Percentiles rank a stretch among this genome's conserved stretches.
phyloP scores from a whole-genome alignment of 2,329 filamentous ascomycete species.

The Aphanoascus verrucosus region DNA sequence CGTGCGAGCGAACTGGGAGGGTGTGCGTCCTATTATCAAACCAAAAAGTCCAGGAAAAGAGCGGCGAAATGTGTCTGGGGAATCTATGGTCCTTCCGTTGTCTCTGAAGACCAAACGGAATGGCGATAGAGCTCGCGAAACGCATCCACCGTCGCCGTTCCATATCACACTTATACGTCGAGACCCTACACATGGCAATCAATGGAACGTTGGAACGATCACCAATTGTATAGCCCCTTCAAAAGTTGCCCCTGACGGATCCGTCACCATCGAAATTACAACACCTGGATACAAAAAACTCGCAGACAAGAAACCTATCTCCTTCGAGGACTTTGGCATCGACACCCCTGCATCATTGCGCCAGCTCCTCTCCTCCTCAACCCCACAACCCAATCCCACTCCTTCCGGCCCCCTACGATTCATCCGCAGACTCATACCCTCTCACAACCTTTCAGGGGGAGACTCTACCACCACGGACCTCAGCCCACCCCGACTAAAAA shows the following conservation, averaged over 20 bases:
- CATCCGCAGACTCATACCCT: constrained; percentile 15
- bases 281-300: constrained; percentile 53
- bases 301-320: constrained; percentile 31
- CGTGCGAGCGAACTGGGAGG: constrained; percentile 9
- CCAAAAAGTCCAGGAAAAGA: neutral
- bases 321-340: constrained; percentile 24
- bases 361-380: neutral
- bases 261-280: constrained; percentile 45
- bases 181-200: constrained; percentile 55
- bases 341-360: constrained; percentile 13
- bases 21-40: constrained; percentile 4
- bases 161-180: constrained; percentile 57
- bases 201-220: constrained; percentile 66
- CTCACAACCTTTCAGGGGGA: constrained; percentile 4
- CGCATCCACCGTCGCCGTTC: constrained; percentile 18
- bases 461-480: constrained; percentile 11
- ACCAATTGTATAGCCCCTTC: constrained; percentile 27
- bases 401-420: constrained; percentile 11
- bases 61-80: neutral
- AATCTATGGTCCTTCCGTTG: neutral
- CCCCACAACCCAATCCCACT: neutral
- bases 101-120: constrained; percentile 7
- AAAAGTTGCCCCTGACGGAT: constrained; percentile 16
- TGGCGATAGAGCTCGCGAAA: constrained; percentile 2
- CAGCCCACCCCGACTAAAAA: constrained; percentile 4